phyloP scores from a whole-genome alignment of 192 early-diverging fungal genomes.

The Linderina pennispora region DNA sequence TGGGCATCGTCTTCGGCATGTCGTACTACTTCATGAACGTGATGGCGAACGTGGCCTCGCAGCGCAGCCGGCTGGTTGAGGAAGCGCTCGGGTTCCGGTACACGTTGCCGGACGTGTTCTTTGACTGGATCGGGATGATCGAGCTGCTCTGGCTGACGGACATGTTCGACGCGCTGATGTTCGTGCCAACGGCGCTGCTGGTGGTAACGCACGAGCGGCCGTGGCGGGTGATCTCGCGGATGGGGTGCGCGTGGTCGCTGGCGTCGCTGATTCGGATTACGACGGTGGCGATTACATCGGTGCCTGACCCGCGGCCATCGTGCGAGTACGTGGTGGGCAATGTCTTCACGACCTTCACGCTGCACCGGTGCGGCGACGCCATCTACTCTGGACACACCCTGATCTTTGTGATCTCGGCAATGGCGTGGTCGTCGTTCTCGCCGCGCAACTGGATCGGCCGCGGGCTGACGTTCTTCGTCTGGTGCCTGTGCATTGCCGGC shows the following conservation, averaged over 20 bases:
- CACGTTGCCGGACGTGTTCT: constrained; percentile 50
- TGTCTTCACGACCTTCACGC: constrained; percentile 52
- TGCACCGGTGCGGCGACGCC: constrained; percentile 60
- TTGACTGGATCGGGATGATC: constrained; percentile 51
- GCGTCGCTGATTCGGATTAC: constrained; percentile 54
- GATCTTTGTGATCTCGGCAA: constrained; percentile 54
- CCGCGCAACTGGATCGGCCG: constrained; percentile 43
- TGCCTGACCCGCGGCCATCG: constrained; percentile 54
- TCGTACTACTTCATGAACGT: constrained; percentile 57
- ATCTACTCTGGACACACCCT: constrained; percentile 64
- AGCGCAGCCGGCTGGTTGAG: constrained; percentile 46
- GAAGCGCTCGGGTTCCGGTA: constrained; percentile 28
- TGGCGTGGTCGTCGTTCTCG: constrained; percentile 56
- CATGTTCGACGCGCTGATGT: constrained; percentile 53
- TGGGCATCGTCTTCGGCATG: constrained; percentile 25
- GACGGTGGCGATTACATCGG: constrained; percentile 60
- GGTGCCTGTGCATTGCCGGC: constrained; percentile 49
- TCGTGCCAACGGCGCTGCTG: constrained; percentile 48
- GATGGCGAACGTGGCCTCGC: constrained; percentile 58
- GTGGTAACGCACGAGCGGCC: constrained; percentile 50
- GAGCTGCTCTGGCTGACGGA: constrained; percentile 55
- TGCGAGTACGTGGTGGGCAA: constrained; percentile 52
- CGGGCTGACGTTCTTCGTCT: constrained; percentile 35
- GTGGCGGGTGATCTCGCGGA: constrained; percentile 50
- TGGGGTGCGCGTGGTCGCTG: constrained; percentile 48